Conservation (phyloP, 148 eudicot genomes). For the Pouteria glomerata region DNA sequence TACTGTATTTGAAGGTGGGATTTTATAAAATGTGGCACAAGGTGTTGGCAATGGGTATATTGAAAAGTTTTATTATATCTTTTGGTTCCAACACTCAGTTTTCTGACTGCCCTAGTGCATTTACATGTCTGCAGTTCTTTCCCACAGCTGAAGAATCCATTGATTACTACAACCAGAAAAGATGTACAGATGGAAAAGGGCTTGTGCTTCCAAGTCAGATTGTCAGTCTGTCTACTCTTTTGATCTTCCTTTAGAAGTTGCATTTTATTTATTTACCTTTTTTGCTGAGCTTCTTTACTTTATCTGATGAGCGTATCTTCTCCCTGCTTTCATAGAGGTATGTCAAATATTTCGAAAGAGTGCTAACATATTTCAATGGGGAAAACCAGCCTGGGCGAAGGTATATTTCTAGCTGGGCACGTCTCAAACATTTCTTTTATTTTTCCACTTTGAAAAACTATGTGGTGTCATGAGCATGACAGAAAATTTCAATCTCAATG, state of each 20-base stretch:
- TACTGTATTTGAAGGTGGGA: conserved; percentile 78
- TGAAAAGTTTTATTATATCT: background rate
- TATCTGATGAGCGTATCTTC: conserved; percentile 2
- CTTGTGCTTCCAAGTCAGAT: conserved; percentile 99
- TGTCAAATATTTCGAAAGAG: conserved; percentile 91
- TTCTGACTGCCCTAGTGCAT: conserved; percentile 12
- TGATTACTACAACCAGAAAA: conserved; percentile 87
- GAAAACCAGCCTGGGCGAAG: conserved; percentile 95
- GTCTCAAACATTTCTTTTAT: background rate
- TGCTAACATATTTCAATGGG: conserved; percentile 78
- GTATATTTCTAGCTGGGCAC: conserved; percentile 27
- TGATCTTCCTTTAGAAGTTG: background rate
- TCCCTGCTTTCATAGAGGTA: conserved; percentile 54
- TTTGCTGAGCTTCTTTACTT: background rate
- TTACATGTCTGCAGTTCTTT: conserved; percentile 60
- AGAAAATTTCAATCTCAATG: background rate
- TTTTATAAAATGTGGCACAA: conserved; percentile 5
- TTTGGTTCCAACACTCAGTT: background rate
- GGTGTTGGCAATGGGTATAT: background rate
- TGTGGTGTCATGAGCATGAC: background rate
- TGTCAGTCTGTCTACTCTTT: conserved; percentile 38
- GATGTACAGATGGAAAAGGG: conserved; percentile 92
- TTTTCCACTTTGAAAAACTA: background rate
- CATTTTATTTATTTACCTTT: conserved; percentile 6
- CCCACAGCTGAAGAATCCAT: conserved; percentile 99